These are phyloP conservation scores for Debaryomyces prosopidis DNA, from an alignment of 805 yeast genomes.

Conservation along the genomic window DNA sequence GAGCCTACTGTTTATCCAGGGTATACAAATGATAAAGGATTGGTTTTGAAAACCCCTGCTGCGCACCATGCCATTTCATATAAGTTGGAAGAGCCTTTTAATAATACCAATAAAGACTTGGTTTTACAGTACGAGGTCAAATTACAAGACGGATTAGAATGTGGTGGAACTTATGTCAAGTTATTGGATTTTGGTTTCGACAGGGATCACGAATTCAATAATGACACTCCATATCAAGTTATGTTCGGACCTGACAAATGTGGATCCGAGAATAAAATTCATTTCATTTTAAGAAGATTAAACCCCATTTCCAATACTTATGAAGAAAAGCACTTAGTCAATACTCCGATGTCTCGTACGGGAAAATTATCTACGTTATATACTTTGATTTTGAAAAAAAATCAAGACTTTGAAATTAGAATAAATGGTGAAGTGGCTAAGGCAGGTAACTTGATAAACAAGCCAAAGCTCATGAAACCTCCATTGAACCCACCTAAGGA, in stretches of 20 bases:
- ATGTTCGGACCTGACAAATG: constrained; percentile 97
- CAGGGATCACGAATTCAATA: constrained; percentile 51
- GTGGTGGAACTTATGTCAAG: constrained; percentile 92
- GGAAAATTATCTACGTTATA: constrained; percentile 65
- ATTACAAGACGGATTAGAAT: constrained; percentile 70
- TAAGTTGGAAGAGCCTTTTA: constrained; percentile 55
- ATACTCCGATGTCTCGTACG: constrained; percentile 66
- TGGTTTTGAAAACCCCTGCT: constrained; percentile 73
- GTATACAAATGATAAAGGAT: constrained; percentile 65
- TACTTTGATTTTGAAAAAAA: constrained; percentile 69
- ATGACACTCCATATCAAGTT: constrained; percentile 73
- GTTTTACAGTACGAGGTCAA: constrained; percentile 91
- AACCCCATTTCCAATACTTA: constrained; percentile 53
- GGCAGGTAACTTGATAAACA: constrained; percentile 65
- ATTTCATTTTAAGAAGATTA: constrained; percentile 65
- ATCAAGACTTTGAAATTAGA: constrained; percentile 75
- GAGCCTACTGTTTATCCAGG: constrained; percentile 54
- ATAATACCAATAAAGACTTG: constrained; percentile 61
- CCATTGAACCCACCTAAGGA: constrained; percentile 64
- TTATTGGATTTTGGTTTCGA: constrained; percentile 48
- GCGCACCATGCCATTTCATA: constrained; percentile 82
- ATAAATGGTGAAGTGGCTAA: constrained; percentile 73
- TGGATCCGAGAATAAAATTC: constrained; percentile 77
- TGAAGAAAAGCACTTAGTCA: constrained; percentile 67
- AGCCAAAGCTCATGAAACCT: constrained; percentile 58